Percentiles rank a stretch among this genome's conserved stretches.
phyloP scores from a whole-genome alignment of 2,329 filamentous ascomycete species.

The Westerdykella ornata region DNA sequence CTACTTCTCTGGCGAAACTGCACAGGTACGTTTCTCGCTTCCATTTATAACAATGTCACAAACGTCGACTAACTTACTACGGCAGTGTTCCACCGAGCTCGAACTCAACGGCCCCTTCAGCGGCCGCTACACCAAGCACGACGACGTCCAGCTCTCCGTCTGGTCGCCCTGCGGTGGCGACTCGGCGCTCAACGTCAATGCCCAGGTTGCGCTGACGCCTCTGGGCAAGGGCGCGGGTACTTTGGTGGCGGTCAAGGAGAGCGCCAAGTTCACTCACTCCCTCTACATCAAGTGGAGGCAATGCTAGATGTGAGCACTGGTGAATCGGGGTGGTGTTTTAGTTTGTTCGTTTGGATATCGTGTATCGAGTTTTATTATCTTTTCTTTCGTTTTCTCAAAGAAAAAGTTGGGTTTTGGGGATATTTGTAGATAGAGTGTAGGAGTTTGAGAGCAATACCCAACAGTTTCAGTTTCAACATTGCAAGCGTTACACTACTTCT shows the following conservation, averaged over 20 bases:
- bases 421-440: no score
- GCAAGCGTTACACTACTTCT: no score
- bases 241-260: constrained; percentile 23
- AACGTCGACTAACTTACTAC: neutral
- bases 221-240: constrained; percentile 17
- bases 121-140: constrained; percentile 42
- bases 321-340: no score
- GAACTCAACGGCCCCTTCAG: constrained; percentile 38
- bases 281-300: constrained; percentile 32
- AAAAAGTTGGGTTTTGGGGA: neutral
- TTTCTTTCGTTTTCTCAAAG: neutral
- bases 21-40: constrained; percentile 15
- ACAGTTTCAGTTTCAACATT: neutral
- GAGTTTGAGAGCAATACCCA: neutral
- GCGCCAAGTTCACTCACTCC: constrained; percentile 18
- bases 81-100: constrained; percentile 11
- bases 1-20: constrained; percentile 32
- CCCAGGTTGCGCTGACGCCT: constrained; percentile 26
- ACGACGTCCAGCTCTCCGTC: constrained; percentile 26
- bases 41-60: neutral
- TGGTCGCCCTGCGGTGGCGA: constrained; percentile 29
- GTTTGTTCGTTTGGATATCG: neutral
- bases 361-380: neutral
- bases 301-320: constrained; percentile 18
- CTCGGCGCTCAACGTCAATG: constrained; percentile 27